phyloP scores from a whole-genome alignment of 225 moss, liverwort and hornwort species.

The Anthoceros angustus region DNA sequence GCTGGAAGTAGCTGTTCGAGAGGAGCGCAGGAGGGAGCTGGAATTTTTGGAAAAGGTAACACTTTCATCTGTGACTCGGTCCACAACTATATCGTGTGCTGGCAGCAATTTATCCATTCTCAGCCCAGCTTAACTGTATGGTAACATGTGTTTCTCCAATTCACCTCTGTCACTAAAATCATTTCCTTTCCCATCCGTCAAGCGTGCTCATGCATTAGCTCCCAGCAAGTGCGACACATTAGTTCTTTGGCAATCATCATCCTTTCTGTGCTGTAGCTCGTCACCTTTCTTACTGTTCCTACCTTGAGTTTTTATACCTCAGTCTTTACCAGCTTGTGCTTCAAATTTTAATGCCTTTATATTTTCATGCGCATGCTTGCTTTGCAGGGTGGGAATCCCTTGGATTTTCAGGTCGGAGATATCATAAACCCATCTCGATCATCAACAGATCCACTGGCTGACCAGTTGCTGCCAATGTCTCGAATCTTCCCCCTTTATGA shows the following conservation, averaged over 20 bases:
- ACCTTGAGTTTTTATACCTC: background rate
- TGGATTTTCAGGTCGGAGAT: conserved; percentile 39
- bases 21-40: conserved; percentile 82
- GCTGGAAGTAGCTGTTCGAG: conserved; percentile 64
- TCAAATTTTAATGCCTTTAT: background rate
- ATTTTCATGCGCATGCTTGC: background rate
- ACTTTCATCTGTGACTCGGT: background rate
- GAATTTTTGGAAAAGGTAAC: conserved; percentile 89
- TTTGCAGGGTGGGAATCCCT: conserved; percentile 55
- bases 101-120: background rate
- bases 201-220: too few relatives aligned
- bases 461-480: conserved; percentile 40
- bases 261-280: too few relatives aligned
- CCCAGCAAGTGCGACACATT: too few relatives aligned
- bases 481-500: conserved; percentile 13
- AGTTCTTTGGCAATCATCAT: too few relatives aligned
- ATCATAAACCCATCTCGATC: conserved; percentile 20
- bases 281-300: background rate
- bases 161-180: too few relatives aligned
- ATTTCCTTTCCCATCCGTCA: too few relatives aligned
- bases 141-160: too few relatives aligned
- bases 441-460: conserved; percentile 42
- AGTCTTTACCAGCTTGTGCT: too few relatives aligned
- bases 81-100: background rate
- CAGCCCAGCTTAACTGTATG: too few relatives aligned